Conservation (phyloP, 2,329 filamentous ascomycete genomes). For the Dryadomyces quercivorus region DNA sequence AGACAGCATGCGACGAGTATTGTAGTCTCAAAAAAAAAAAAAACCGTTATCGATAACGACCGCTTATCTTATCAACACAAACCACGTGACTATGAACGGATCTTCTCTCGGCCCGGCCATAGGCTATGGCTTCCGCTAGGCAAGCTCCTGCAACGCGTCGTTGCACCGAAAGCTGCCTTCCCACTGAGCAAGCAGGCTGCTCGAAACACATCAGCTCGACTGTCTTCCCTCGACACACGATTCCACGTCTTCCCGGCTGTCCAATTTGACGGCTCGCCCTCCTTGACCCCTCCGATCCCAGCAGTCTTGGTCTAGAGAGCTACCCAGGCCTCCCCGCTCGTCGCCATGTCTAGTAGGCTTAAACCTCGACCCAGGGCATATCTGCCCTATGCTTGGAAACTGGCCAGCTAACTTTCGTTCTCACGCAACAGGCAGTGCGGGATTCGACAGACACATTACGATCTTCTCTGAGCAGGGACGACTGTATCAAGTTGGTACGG, state of each 20-base stretch:
- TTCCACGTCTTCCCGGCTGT: not conserved
- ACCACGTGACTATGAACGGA: not conserved
- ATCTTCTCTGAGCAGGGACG: conserved; percentile 99
- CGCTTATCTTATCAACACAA: not conserved
- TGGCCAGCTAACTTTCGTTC: not conserved
- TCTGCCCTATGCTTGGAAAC: not conserved
- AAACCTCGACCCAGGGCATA: not conserved
- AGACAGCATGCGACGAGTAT: not conserved
- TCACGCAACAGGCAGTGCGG: conserved; percentile 54
- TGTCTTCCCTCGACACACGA: not conserved
- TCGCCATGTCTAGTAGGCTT: conserved; percentile 41
- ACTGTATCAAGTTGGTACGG: conserved; percentile 98
- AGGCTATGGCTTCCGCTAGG: conserved; percentile 14
- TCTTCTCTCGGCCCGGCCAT: not conserved
- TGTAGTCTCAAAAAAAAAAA: conserved; percentile 1
- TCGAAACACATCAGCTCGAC: not conserved
- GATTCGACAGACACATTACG: conserved; percentile 97
- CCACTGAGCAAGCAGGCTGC: conserved; percentile 7
- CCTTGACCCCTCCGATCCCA: not conserved
- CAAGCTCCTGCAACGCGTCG: conserved; percentile 24
- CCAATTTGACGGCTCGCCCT: not conserved
- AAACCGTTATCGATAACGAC: conserved; percentile 4
- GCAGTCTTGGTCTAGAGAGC: not conserved
- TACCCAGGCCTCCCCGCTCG: conserved; percentile 3
- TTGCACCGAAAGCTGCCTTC: conserved; percentile 16